Percentiles rank a stretch among this genome's conserved stretches.
Evolutionary conservation across 371 early-diverging fungal genomes (phyloP).

Genomic region (Mucor circinelloides): DNA sequence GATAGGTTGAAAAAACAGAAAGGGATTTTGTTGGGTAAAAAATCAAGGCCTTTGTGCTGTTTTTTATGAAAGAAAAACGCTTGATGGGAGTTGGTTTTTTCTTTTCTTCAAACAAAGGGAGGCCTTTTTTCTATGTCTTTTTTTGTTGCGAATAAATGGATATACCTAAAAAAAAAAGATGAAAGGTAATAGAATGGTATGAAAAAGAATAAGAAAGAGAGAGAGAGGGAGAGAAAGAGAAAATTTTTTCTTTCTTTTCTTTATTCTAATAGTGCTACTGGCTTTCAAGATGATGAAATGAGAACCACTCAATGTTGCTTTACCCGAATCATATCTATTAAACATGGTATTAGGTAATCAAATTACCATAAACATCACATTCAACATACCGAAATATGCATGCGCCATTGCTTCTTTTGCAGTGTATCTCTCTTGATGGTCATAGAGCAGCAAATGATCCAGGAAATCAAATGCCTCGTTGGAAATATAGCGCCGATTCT

Average conservation of each 20-base stretch:
- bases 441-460: conserved; percentile 93
- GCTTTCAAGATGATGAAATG: background rate
- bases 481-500: conserved; percentile 88
- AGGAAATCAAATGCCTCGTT: conserved; percentile 95
- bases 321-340: background rate
- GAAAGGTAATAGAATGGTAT: background rate
- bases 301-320: background rate
- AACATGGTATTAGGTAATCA: background rate
- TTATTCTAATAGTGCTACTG: background rate
- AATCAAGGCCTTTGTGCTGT: background rate
- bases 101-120: background rate
- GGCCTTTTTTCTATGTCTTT: background rate
- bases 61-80: background rate
- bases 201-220: background rate
- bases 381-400: conserved; percentile 81
- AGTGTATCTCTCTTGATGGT: conserved; percentile 96
- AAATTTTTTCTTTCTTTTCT: background rate
- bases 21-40: background rate
- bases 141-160: background rate
- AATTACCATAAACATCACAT: background rate
- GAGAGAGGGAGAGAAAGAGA: background rate
- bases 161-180: background rate
- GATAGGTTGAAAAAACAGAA: background rate
- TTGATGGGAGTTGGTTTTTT: background rate
- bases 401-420: conserved; percentile 96